Conservation (phyloP, 179 eudicot species). For the Silene coronaria region DNA sequence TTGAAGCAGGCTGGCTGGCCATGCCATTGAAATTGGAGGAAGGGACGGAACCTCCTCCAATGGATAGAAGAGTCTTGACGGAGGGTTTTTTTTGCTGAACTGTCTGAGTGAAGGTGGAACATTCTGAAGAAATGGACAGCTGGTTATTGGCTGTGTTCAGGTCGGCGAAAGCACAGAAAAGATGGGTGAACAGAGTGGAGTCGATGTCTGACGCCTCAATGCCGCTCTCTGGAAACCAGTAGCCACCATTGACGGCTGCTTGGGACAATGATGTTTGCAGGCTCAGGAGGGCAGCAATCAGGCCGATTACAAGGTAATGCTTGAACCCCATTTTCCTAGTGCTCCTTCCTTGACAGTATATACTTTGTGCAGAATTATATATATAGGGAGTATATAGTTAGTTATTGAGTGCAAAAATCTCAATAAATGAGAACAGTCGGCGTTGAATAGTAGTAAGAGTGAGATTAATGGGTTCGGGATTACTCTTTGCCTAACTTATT, state of each 20-base stretch:
- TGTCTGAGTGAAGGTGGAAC: slow-evolving; percentile 48
- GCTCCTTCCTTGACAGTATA: neutral
- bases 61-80: slow-evolving; percentile 48
- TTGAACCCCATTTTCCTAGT: neutral
- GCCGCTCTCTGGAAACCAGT: slow-evolving; percentile 49
- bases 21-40: slow-evolving; percentile 32
- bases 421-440: neutral
- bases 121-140: slow-evolving; percentile 39
- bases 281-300: neutral
- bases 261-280: neutral
- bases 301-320: neutral
- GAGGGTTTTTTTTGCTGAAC: slow-evolving; percentile 41
- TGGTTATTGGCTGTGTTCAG: slow-evolving; percentile 33
- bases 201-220: slow-evolving; percentile 32
- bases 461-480: no score
- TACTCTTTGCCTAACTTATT: no score
- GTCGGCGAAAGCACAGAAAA: slow-evolving; percentile 55
- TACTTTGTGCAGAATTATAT: neutral
- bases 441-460: no score
- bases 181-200: slow-evolving; percentile 63
- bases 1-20: slow-evolving; percentile 31
- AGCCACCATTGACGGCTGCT: slow-evolving; percentile 38
- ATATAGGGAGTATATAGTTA: neutral
- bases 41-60: slow-evolving; percentile 29
- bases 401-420: neutral